These are phyloP conservation scores for Scheffersomyces illinoinensis DNA, from an alignment of 1,139 yeast genomes.

Conservation along the genomic window DNA sequence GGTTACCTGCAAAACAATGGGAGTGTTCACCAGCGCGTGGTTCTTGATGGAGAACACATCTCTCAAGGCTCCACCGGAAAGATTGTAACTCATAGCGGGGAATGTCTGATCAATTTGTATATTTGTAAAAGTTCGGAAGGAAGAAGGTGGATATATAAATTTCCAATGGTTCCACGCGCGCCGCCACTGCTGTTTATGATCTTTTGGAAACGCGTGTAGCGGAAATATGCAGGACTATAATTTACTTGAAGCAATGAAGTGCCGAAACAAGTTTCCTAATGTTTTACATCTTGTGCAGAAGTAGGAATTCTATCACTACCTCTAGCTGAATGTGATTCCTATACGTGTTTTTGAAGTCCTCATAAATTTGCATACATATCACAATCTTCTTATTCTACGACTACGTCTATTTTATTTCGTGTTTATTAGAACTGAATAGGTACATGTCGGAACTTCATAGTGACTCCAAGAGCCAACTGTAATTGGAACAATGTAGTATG, in stretches of 20 bases:
- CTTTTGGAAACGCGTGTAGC: neutral
- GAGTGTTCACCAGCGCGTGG: constrained; percentile 16
- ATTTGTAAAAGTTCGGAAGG: neutral
- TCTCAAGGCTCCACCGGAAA: constrained; percentile 13
- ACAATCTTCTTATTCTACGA: neutral
- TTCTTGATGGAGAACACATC: constrained; percentile 15
- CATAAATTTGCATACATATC: neutral
- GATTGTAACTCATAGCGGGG: constrained; percentile 3
- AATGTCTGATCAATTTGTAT: neutral
- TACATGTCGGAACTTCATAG: neutral
- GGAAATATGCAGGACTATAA: neutral
- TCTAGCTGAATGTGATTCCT: too few relatives aligned
- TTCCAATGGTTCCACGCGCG: neutral
- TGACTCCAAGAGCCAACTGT: neutral
- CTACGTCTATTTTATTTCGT: neutral
- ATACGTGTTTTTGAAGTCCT: too few relatives aligned
- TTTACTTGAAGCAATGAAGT: too few relatives aligned
- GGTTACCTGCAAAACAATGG: constrained; percentile 48
- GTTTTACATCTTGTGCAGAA: too few relatives aligned
- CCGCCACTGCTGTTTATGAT: neutral
- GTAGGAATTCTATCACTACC: too few relatives aligned
- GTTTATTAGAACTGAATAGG: neutral
- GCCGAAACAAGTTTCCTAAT: too few relatives aligned
- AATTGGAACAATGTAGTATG: neutral
- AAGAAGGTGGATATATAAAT: neutral